A percentile compares a stretch with the other conserved stretches of the same genome.
These are phyloP conservation scores for Penicillium daleae DNA, from an alignment of 495 filamentous ascomycete genomes.

Conservation along the genomic window DNA sequence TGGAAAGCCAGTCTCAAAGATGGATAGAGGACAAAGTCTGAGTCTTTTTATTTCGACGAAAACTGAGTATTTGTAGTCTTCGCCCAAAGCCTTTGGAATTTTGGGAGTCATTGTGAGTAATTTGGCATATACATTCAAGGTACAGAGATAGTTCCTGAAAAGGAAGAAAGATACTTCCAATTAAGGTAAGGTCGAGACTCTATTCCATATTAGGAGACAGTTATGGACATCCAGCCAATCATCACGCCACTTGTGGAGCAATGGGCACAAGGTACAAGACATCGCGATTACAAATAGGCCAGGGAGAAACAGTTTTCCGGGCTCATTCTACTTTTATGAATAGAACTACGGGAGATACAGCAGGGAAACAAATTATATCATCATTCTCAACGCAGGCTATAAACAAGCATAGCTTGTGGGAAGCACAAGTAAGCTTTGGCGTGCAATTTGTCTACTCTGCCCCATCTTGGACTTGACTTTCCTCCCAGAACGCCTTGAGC, in stretches of 20 bases:
- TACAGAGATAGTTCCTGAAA: constrained; percentile 21
- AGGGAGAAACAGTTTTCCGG: neutral
- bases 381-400: no score
- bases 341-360: no score
- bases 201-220: neutral
- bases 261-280: neutral
- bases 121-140: constrained; percentile 9
- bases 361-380: no score
- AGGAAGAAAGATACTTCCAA: constrained; percentile 24
- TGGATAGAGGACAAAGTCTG: neutral
- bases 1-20: neutral
- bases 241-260: neutral
- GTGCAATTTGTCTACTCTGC: neutral
- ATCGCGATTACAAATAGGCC: constrained; percentile 11
- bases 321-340: neutral
- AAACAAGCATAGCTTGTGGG: no score
- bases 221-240: constrained; percentile 1
- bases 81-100: neutral
- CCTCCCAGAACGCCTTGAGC: constrained; percentile 37
- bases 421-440: neutral
- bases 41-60: neutral
- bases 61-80: constrained; percentile 7
- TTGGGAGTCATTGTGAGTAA: neutral
- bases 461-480: constrained; percentile 9
- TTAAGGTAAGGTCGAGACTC: neutral